These are phyloP conservation scores for Kazachstania psychrophila DNA, from an alignment of 805 yeast genomes.

Conservation along the genomic window DNA sequence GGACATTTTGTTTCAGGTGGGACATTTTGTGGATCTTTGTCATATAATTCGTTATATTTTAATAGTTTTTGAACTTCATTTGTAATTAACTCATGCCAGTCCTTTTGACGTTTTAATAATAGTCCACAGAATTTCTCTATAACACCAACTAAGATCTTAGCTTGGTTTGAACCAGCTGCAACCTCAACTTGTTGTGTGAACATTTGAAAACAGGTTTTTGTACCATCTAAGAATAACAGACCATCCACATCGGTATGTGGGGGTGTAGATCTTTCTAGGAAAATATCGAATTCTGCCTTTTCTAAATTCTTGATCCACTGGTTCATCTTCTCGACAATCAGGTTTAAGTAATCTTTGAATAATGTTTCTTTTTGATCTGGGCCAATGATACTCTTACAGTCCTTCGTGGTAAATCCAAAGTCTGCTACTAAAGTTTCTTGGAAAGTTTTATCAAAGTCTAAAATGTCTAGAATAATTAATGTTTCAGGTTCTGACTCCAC, in stretches of 20 bases:
- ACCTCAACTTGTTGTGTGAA: conserved; percentile 84
- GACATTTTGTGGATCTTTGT: conserved; percentile 28
- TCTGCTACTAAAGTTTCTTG: conserved; percentile 41
- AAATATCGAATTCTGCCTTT: conserved; percentile 55
- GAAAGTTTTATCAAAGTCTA: conserved; percentile 69
- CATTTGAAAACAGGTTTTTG: conserved; percentile 70
- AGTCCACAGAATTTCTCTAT: conserved; percentile 59
- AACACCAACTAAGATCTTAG: conserved; percentile 69
- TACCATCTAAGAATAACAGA: conserved; percentile 60
- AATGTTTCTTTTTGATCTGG: conserved; percentile 64
- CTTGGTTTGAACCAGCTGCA: conserved; percentile 77
- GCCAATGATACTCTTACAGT: conserved; percentile 49
- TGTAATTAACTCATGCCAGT: conserved; percentile 50
- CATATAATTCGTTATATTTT: conserved; percentile 27
- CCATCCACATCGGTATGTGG: conserved; percentile 68
- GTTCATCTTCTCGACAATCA: conserved; percentile 62
- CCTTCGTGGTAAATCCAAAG: conserved; percentile 40
- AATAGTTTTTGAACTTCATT: conserved; percentile 39
- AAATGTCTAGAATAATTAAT: conserved; percentile 55
- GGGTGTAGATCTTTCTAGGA: conserved; percentile 54
- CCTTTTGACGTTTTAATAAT: conserved; percentile 49
- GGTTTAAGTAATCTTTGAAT: conserved; percentile 66
- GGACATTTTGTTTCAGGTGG: conserved; percentile 39
- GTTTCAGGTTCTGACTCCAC: conserved; percentile 75
- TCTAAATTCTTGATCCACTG: conserved; percentile 77